Percentiles rank a stretch among this genome's conserved stretches.
These are phyloP conservation scores for Glarea lozoyensis DNA, from an alignment of 495 filamentous ascomycete genomes.

Conservation along the genomic window DNA sequence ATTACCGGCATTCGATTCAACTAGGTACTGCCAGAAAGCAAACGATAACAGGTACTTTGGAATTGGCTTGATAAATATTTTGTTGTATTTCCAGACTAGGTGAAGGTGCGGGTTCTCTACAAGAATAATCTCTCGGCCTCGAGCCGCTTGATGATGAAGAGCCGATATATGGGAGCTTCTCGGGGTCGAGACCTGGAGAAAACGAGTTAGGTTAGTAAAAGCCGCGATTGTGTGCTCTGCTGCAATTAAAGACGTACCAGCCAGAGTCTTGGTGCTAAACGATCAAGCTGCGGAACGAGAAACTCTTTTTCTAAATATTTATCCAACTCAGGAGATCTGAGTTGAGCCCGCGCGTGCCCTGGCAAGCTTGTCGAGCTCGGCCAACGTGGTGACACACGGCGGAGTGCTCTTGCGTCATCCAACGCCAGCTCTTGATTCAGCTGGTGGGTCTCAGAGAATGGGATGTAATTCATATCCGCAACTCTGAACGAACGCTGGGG, in stretches of 20 bases:
- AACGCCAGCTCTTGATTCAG: too few relatives aligned
- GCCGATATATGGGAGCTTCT: conserved; percentile 24
- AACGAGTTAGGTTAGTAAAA: too few relatives aligned
- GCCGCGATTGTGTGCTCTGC: too few relatives aligned
- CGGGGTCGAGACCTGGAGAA: neutral
- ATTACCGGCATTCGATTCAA: conserved; percentile 16
- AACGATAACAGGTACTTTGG: conserved; percentile 37
- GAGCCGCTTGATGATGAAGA: conserved; percentile 31
- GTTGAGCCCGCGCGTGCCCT: neutral
- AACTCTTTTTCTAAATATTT: neutral
- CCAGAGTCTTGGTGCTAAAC: neutral
- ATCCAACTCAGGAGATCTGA: neutral
- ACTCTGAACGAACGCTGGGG: conserved; percentile 33
- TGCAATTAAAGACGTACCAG: neutral
- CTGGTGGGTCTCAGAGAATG: too few relatives aligned
- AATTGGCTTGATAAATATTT: conserved; percentile 47
- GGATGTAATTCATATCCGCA: conserved; percentile 17
- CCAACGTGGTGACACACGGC: too few relatives aligned
- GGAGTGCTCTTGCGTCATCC: too few relatives aligned
- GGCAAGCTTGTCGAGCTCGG: neutral
- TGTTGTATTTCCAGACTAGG: conserved; percentile 39
- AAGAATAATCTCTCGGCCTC: conserved; percentile 33
- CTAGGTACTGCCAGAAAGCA: conserved; percentile 32
- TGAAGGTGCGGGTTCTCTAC: conserved; percentile 41
- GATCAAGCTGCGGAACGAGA: neutral